Evolutionary conservation across 2,329 filamentous ascomycete genomes (phyloP).

Genomic region (Paracoccidioides lutzii): DNA sequence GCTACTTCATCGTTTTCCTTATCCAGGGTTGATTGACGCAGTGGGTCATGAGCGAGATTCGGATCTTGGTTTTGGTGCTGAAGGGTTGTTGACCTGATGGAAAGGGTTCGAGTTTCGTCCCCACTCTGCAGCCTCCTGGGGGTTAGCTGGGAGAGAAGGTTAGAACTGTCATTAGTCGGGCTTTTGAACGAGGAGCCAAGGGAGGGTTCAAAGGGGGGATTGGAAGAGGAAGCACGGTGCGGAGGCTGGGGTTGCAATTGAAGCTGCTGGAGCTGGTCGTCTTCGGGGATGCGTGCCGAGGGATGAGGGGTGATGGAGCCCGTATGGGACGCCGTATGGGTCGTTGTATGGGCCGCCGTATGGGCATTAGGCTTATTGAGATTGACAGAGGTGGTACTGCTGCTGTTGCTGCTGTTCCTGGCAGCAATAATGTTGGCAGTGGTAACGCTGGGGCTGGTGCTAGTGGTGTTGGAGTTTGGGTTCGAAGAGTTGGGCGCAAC

Average conservation of each 20-base stretch:
- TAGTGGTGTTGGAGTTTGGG: conserved; percentile 2
- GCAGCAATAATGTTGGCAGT: not conserved
- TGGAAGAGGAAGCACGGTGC: conserved; percentile 15
- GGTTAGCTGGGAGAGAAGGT: not conserved
- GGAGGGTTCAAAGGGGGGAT: conserved; percentile 2
- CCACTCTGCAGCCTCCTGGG: not conserved
- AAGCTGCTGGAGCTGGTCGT: not conserved
- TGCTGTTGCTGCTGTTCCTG: not conserved
- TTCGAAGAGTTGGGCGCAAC: conserved; percentile 7
- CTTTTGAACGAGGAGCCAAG: conserved; percentile 12
- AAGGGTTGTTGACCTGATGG: not conserved
- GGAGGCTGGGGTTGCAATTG: conserved; percentile 7
- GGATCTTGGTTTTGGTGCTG: not conserved
- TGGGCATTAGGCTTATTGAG: not conserved
- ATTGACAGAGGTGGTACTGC: not conserved
- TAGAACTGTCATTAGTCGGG: conserved; percentile 10
- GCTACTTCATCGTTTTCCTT: not conserved
- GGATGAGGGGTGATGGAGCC: not conserved
- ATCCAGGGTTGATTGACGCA: no score
- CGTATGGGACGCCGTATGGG: no score
- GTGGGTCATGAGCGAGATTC: no score
- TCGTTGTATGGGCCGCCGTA: conserved; percentile 1
- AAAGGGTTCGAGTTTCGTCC: not conserved
- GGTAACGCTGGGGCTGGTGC: conserved; percentile 5
- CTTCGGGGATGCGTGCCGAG: not conserved